These are phyloP conservation scores for Coffea canephora DNA, from an alignment of 257 asterid genomes.

Conservation along the genomic window DNA sequence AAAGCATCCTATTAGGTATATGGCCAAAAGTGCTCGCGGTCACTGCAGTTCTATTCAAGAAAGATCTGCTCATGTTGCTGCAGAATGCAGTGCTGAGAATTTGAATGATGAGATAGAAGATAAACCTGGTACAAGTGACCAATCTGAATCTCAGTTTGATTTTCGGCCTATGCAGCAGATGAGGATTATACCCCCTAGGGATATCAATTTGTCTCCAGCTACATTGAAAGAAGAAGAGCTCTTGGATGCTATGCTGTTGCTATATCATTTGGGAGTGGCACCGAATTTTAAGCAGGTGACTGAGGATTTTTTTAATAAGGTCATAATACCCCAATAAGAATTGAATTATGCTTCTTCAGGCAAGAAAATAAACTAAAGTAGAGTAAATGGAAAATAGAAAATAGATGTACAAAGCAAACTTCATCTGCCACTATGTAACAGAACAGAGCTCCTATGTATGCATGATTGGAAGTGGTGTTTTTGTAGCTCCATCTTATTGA, in stretches of 20 bases:
- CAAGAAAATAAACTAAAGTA: background rate
- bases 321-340: background rate
- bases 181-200: conserved; percentile 57
- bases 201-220: conserved; percentile 57
- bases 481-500: background rate
- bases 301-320: background rate
- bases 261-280: conserved; percentile 91
- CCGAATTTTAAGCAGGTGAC: conserved; percentile 95
- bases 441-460: background rate
- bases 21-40: conserved; percentile 58
- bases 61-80: conserved; percentile 76
- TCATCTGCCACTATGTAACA: background rate
- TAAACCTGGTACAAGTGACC: conserved; percentile 90
- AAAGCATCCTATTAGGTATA: conserved; percentile 50
- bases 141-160: conserved; percentile 69
- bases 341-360: background rate
- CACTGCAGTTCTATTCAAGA: conserved; percentile 77
- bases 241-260: conserved; percentile 84
- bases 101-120: conserved; percentile 79
- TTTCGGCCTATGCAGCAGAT: conserved; percentile 73
- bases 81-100: conserved; percentile 73
- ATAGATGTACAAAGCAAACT: background rate
- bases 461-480: background rate
- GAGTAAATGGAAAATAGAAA: background rate
- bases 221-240: conserved; percentile 94